phyloP scores from a whole-genome alignment of 1,284 basidiomycete species.

The Leccinum colubrinum region DNA sequence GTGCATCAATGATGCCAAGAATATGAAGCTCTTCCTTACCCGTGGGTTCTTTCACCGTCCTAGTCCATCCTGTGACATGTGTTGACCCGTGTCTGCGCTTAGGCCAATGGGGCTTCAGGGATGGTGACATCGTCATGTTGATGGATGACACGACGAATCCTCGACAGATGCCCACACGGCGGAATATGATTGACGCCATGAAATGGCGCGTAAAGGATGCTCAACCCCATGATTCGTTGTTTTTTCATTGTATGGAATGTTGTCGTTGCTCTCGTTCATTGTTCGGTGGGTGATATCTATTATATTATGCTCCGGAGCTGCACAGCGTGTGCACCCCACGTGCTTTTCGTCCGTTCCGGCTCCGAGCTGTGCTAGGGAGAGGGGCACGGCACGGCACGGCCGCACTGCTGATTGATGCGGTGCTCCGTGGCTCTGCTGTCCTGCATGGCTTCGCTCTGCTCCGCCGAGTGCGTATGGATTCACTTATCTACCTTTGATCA shows the following conservation, averaged over 20 bases:
- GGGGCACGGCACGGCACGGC: too few species aligned
- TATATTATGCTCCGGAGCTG: too few species aligned
- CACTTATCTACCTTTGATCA: too few species aligned
- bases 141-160: slow-evolving; percentile 68
- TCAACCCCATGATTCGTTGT: slow-evolving; percentile 74
- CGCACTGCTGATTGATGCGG: too few species aligned
- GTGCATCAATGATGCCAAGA: slow-evolving; percentile 82
- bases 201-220: slow-evolving; percentile 83
- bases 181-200: slow-evolving; percentile 85
- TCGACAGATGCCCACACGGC: slow-evolving; percentile 65
- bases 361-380: too few species aligned
- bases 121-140: slow-evolving; percentile 73
- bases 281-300: too few species aligned
- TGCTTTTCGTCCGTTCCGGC: too few species aligned
- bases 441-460: too few species aligned
- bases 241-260: slow-evolving; percentile 73
- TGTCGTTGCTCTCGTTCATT: not conserved
- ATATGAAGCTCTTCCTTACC: slow-evolving; percentile 69
- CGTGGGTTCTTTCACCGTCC: slow-evolving; percentile 41
- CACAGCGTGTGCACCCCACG: too few species aligned
- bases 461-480: too few species aligned
- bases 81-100: not conserved
- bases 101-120: slow-evolving; percentile 64
- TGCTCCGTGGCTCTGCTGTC: too few species aligned
- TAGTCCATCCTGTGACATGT: not conserved